Evolutionary conservation across 176 grass and related monocot species (phyloP), one percentile per base, ranked within the genome.

Genomic region (Secale cereale): DNA sequence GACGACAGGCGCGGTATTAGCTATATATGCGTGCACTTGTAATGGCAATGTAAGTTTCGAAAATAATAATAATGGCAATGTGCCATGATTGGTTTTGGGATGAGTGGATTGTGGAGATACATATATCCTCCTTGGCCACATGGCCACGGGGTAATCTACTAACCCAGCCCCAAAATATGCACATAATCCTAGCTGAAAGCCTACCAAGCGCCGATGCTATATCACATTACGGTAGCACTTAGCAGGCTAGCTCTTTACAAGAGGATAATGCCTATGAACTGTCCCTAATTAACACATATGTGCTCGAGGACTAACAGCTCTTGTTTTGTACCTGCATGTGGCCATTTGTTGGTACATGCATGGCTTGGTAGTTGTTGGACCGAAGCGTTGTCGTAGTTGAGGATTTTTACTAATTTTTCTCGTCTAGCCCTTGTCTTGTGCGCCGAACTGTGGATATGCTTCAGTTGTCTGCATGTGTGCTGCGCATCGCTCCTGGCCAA

Each of bases 261-360:
- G 57, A 65, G 45, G 78, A 59, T 86, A 66, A 66, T n/a, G 30
- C 25, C 40, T 7, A 46, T 28, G 33, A 85, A 66, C 70, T 81
- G 68, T 68, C 35, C 26, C 5, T 17, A 40, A 37, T 37, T 37
- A 12, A 13, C 68, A 26, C 59, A 28, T 67, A 39, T 35, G 33
- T 25, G 31, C 32, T 78, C 65, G 57, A 78, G 79, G 88, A 82
- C 36, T 83, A 86, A 64, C 32, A 56, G 83, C 33, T 17, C 66
- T 63, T 41, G 64, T 30, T 86, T 27, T 0, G 41, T 26, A 72
- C 32, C 66, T 37, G 31, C 31, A 28, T 28, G 40, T 23, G 57
- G 74, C 66, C 57, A 45, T 67, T 90, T 79, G 84, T 90, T 75
- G 33, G 59, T 39, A 80, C 85, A n/a, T 80, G 75, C 75, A 25